Base-by-base conservation (phyloP, 148 eudicot genomes). In the Fagopyrum esculentum region DNA sequence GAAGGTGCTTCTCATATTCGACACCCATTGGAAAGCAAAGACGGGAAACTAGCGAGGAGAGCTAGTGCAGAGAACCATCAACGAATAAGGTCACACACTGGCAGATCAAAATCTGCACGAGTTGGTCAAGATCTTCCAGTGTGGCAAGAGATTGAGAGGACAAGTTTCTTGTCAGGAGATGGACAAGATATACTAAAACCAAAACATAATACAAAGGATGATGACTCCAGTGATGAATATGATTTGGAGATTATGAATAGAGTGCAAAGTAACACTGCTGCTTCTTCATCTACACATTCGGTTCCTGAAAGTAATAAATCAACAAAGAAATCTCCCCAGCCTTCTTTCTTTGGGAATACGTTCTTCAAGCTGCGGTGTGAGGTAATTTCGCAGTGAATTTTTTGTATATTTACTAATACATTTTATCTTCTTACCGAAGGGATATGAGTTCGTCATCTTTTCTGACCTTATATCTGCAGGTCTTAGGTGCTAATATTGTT, bases 101-200 rank as follows among this genome's bases (percentile, higher is more conserved):
- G 82, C 74, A 82, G 87, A 75, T 87, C 87, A 79, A 90, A 87
- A 78, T 85, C 91, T 71, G 83, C 89, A 74, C 66, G 78, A 70
- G 83, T 77, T 77, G 79, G 81, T 85, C 85, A 95, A 60, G 87
- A 87, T 59, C 76, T 68, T 68, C 80, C 82, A 17, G 73, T 78
- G 26, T 92, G 96, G 99, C 86, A 90, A 85, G 99, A 95, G 86
- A 86, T 90, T 84, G 90, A 88, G 87, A 84, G 99, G 83, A 83
- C 91, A 13, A 89, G 92, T 77, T 88, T 89, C 73, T 82, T 83
- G 76, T 79, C 89, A 61, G 96, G 88, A 83, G 90, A 88, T 78
- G 88, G 94, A 73, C 86, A 83, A 71, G 98, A 95, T 75, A 75
- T 88, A 77, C 82, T 89, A 55, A 79, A 84, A 71, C 84, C 86